Evolutionary conservation across 2,329 filamentous ascomycete species (phyloP), one percentile per base, ranked within the genome.

Genomic region (Fusarium multiceps): DNA sequence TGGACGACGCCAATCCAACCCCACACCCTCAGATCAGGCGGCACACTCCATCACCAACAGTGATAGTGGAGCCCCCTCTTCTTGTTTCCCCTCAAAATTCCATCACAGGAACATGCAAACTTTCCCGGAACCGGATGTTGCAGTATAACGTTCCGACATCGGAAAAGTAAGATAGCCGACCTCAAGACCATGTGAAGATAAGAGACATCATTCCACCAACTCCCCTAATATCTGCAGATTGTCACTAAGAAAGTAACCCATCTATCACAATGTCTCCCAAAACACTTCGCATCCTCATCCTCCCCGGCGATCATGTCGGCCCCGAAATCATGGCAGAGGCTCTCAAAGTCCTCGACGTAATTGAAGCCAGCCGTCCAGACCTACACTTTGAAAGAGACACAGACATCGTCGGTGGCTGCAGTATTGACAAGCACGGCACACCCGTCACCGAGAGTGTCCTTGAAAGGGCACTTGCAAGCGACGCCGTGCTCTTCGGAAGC

Each of bases 401-500:
- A 40, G 77, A 73, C 16, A 70, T 78, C 7, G 73, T 70, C 4
- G 79, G 80, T 12, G 79, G 79, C 21, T 78, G 78, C 66, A 83
- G 81, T 47, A 81, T 85, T 59, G 78, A 85, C 73, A 80, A 81
- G 56, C 79, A 84, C 57, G 80, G 82, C 27, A 78, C 78, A 6
- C 80, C 82, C 1, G 71, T 84, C n/a, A 84, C 82, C 0, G 79
- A 83, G 9, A 77, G 74, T 0, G 82, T 84, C 7, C 76, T 84
- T 7, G 74, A 81, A 25, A 80, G 81, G 55, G 82, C 82, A 9
- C 72, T 72, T 16, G 49, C 75, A 6, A 82, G 75, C 16, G 81
- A 85, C 59, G 83, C 83, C 3, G 81, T 85, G 1, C 81, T 85
- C 50, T 83, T 85, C 61, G 83, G 83, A 18, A 81, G 79, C 65